Conservation (phyloP, 225 moss, liverwort and hornwort genomes). For the Straminergon stramineum region DNA sequence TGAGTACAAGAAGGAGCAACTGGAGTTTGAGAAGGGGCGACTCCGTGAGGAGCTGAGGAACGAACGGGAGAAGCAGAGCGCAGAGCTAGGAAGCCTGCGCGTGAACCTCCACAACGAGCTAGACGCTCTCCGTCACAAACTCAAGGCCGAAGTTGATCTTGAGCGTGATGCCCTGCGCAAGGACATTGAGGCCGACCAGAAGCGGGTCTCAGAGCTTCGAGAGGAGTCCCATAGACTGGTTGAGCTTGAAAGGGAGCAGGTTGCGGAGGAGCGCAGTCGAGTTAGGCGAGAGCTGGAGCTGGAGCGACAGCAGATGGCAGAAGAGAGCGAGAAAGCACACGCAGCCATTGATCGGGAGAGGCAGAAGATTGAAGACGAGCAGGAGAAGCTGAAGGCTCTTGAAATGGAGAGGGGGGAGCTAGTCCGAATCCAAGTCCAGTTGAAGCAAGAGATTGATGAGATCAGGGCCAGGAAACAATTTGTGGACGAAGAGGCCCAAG, state of each 20-base stretch:
- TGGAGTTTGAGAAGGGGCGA: constrained; percentile 41
- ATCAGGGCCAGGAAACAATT: constrained; percentile 83
- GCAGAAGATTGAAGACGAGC: constrained; percentile 70
- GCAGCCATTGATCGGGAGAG: constrained; percentile 51
- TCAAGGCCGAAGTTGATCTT: constrained; percentile 45
- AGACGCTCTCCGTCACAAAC: constrained; percentile 12
- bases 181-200: constrained; percentile 37
- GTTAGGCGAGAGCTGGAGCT: constrained; percentile 34
- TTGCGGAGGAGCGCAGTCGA: constrained; percentile 39
- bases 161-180: constrained; percentile 41
- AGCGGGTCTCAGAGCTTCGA: constrained; percentile 33
- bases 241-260: constrained; percentile 33
- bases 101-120: constrained; percentile 34
- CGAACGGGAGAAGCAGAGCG: constrained; percentile 34
- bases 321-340: constrained; percentile 45
- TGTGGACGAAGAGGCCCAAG: constrained; percentile 61
- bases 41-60: constrained; percentile 34
- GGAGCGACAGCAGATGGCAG: constrained; percentile 45
- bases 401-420: constrained; percentile 79
- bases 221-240: constrained; percentile 31
- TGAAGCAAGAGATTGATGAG: constrained; percentile 91
- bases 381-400: constrained; percentile 75
- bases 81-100: constrained; percentile 23
- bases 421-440: constrained; percentile 54
- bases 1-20: constrained; percentile 43